phyloP scores from a whole-genome alignment of 345 rosid species.

The Syzygium oleosum region DNA sequence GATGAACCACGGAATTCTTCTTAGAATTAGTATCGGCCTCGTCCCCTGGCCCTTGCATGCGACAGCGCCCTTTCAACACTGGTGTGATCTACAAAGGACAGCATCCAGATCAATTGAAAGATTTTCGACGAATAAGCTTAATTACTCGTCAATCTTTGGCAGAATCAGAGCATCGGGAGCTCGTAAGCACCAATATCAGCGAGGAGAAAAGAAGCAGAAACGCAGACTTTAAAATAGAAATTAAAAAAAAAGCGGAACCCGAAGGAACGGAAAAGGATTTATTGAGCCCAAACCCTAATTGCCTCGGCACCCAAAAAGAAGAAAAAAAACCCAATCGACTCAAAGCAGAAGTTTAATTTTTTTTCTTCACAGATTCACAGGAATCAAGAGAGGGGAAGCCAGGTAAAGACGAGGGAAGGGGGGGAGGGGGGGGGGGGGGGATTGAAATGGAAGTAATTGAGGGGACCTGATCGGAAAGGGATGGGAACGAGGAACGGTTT shows the following conservation, averaged over 20 bases:
- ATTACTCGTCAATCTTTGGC: background rate
- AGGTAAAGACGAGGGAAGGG: background rate
- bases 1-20: background rate
- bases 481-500: background rate
- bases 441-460: background rate
- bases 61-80: slow-evolving; percentile 23
- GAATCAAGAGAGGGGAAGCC: background rate
- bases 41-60: slow-evolving; percentile 26
- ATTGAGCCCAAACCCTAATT: background rate
- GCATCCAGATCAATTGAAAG: background rate
- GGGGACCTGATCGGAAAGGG: background rate
- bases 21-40: slow-evolving; percentile 10
- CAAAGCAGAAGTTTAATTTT: background rate
- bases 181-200: background rate
- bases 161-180: background rate
- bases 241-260: background rate
- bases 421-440: background rate
- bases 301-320: background rate
- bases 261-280: background rate
- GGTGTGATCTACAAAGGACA: slow-evolving; percentile 32
- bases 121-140: background rate
- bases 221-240: background rate
- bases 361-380: background rate
- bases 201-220: background rate
- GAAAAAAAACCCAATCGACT: background rate